These are phyloP conservation scores for Trametes versicolor DNA, from an alignment of 1,284 basidiomycete genomes.

Conservation along the genomic window DNA sequence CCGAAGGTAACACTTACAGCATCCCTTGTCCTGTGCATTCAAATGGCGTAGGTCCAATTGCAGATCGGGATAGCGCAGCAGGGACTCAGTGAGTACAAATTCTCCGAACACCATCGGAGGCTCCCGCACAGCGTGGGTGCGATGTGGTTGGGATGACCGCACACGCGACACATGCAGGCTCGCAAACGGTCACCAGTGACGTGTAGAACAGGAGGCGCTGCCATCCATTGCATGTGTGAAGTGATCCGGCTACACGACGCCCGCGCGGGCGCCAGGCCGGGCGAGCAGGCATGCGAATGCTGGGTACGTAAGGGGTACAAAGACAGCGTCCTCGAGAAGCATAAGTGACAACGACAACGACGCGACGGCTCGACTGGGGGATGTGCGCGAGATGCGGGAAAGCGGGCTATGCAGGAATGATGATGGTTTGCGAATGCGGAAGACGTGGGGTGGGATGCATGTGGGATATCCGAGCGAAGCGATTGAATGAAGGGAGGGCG, in stretches of 20 bases:
- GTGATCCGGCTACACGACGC: slow-evolving; percentile 19
- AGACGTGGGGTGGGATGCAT: slow-evolving; percentile 20
- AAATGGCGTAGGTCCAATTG: neutral
- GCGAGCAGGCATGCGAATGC: slow-evolving; percentile 14
- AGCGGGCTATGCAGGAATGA: slow-evolving; percentile 21
- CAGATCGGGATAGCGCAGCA: neutral
- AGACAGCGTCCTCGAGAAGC: slow-evolving; percentile 27
- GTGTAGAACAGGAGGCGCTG: slow-evolving; percentile 18
- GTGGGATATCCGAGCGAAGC: slow-evolving; percentile 4
- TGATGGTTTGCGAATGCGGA: slow-evolving; percentile 22
- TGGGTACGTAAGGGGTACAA: slow-evolving; percentile 25
- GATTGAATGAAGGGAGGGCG: slow-evolving; percentile 13
- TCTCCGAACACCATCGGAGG: slow-evolving; percentile 27
- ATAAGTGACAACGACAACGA: slow-evolving; percentile 16
- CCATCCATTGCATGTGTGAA: slow-evolving; percentile 20
- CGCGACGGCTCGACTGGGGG: slow-evolving; percentile 15
- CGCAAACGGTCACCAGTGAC: neutral
- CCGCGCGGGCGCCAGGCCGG: slow-evolving; percentile 5
- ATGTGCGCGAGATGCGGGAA: slow-evolving; percentile 19
- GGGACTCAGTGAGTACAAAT: slow-evolving; percentile 6
- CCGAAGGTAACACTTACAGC: slow-evolving; percentile 23
- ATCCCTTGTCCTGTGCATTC: slow-evolving; percentile 11
- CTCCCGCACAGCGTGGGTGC: slow-evolving; percentile 8
- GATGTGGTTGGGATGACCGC: slow-evolving; percentile 10
- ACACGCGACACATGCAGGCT: slow-evolving; percentile 2